These are phyloP conservation scores for Phaeosphaeria sp. DNA, from an alignment of 2,329 filamentous ascomycete genomes.

Conservation along the genomic window DNA sequence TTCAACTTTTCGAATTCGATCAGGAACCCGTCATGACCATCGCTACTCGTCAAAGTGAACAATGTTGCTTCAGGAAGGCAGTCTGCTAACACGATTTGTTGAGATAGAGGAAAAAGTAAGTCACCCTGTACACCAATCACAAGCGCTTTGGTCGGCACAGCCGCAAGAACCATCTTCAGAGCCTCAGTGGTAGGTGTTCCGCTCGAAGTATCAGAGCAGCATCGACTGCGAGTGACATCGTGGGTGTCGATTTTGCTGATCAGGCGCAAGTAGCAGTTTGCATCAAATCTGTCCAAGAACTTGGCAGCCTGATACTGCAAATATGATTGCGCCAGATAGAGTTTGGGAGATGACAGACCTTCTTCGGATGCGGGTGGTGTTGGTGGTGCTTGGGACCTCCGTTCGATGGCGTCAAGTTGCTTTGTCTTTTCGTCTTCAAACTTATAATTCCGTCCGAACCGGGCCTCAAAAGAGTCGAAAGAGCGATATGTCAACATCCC, in stretches of 20 bases:
- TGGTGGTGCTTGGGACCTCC: not conserved
- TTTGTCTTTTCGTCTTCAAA: not conserved
- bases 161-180: not conserved
- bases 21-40: constrained; percentile 50
- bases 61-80: constrained; percentile 39
- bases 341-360: constrained; percentile 47
- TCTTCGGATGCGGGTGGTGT: not conserved
- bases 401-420: no score
- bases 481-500: constrained; percentile 52
- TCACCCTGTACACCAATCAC: not conserved
- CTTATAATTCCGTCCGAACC: constrained; percentile 33
- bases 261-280: constrained; percentile 50
- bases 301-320: constrained; percentile 50
- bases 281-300: constrained; percentile 49
- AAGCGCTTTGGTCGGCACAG: not conserved
- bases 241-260: constrained; percentile 50
- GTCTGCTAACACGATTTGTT: constrained; percentile 41
- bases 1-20: constrained; percentile 46
- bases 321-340: constrained; percentile 48
- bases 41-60: constrained; percentile 31
- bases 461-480: constrained; percentile 42
- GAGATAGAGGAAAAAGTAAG: constrained; percentile 9
- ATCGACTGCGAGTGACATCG: constrained; percentile 37
- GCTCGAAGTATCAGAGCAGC: not conserved
- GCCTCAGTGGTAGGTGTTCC: constrained; percentile 15